Base-by-base conservation (phyloP, 768 basidiomycete genomes). In the Sistotremastrum niveocremeum region DNA sequence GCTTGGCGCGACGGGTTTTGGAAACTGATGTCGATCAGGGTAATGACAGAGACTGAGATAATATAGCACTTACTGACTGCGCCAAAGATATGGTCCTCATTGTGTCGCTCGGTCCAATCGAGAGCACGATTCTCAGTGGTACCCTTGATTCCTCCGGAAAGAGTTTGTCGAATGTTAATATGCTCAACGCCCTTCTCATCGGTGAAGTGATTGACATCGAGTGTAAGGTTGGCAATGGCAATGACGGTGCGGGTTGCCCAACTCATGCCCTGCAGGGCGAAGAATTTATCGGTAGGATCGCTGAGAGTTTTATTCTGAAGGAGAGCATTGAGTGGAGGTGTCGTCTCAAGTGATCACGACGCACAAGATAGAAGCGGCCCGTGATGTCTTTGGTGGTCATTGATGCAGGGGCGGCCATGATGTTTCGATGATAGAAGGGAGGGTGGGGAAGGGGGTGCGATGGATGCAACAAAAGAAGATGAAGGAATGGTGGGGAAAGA, bases 161-260 rank as follows among this genome's bases (percentile, higher is more conserved):
- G 63, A 30, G 64, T 74, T 56, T 84, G 81, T 38, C 76, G 72
- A 45, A 84, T 71, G 33, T 33, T 10, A 50, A 87, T 74, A 56
- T 70, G 74, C 60, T 87, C 84, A 31, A 74, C 54, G 34, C 69
- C 73, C 2, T 58, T 62, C 9, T 71, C 76, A 41, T 80, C 74
- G 51, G 70, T 78, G 64, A 70, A 75, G 56, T 87, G 84, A 48
- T 74, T 81, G 55, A 84, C 58, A 39, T 45, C 45, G 36, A 86
- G 71, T 28, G 77, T 81, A 40, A 87, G 54, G 11, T 72, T 76
- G 33, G 71, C 77, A 30, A 66, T 33, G 28, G 56, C 46, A 54
- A 88, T 85, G 29, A 72, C 71, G 4, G 48, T 59, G 52, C 85
- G 75, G 52, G 67, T 81, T 40, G 78, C 48, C 84, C 84, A 88